These are phyloP conservation scores for Lithohypha guttulata DNA, from an alignment of 2,329 filamentous ascomycete species.

Conservation along the genomic window DNA sequence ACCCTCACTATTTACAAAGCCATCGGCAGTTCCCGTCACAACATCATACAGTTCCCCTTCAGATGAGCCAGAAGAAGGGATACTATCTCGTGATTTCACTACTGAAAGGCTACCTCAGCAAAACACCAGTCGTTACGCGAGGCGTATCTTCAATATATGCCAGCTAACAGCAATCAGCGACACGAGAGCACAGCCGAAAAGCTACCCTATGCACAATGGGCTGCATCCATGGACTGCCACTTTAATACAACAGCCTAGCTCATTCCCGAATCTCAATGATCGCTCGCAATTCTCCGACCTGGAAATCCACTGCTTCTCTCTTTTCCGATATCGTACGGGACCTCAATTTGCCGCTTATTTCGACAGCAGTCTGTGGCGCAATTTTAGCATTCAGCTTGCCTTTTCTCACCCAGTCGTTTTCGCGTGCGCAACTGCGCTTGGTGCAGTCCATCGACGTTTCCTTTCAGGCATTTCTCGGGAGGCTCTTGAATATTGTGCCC, in stretches of 20 bases:
- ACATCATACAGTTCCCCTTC: neutral
- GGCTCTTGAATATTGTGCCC: slow-evolving; percentile 20
- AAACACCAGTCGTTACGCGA: neutral
- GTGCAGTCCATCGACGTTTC: slow-evolving; percentile 21
- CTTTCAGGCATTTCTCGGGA: slow-evolving; percentile 18
- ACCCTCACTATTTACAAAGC: too few species aligned
- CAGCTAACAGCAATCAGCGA: too few species aligned
- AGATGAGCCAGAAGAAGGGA: neutral
- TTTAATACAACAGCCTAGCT: slow-evolving; percentile 17
- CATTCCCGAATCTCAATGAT: slow-evolving; percentile 16
- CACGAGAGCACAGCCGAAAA: too few species aligned
- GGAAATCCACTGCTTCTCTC: slow-evolving; percentile 24
- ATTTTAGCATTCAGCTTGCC: slow-evolving; percentile 14
- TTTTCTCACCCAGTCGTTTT: slow-evolving; percentile 19
- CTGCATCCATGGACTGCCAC: slow-evolving; percentile 15
- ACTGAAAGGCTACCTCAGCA: neutral
- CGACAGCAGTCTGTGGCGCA: slow-evolving; percentile 20
- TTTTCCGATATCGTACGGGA: slow-evolving; percentile 24
- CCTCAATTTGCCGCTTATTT: slow-evolving; percentile 21
- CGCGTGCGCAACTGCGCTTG: slow-evolving; percentile 16
- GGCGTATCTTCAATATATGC: too few species aligned
- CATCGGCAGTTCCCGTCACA: too few species aligned
- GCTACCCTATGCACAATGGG: too few species aligned
- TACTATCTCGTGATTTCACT: neutral
- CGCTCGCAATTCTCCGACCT: slow-evolving; percentile 23